Base-by-base conservation (phyloP, 345 rosid genomes). In the Citrus glauca region DNA sequence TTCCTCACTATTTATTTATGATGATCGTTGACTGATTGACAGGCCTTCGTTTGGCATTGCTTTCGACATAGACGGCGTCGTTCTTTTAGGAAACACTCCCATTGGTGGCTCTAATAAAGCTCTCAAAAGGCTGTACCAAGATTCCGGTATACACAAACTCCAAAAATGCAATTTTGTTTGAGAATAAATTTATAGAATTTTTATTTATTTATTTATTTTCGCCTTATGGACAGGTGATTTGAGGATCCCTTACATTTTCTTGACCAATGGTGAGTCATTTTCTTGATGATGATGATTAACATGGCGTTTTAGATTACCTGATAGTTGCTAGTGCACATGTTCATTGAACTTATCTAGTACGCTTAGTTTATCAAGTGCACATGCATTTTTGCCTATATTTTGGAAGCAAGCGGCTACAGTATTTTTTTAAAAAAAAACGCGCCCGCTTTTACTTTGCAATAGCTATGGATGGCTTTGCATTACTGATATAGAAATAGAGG, bases 61-160 rank as follows among this genome's bases (percentile, higher is more conserved):
- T 6, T 95, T 95, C 84, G 97, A 93, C 66, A 91, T 93, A 79
- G 98, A 95, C 69, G 97, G 98, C 28, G 98, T 95, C 73, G 48
- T 95, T 69, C 88, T 95, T 61, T 93, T 91, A 45, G 94, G 95
- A 62, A 86, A 84, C 73, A 27, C 88, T 69, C 94, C 98, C 65
- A 76, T 91, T 7, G 97, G 98, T 11, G 92, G 93, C 77, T 90
- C 98, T 56, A 84, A 87, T 6, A 84, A 56, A 22, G 94, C 94
- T 2, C 88, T 95, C 75, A 81, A 77, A 48, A 81, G 95, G 50
- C 85, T 93, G 45, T 90, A 88, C 72, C 83, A 88, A 71, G 76
- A 80, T 61, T 87, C 89, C 68, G 93, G 97, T 94, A 19, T 40
- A 19, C 9, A 32, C 42, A 1, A 13, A 45, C 20, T 56, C 3